These are phyloP conservation scores for Dactylellina cionopaga DNA, from an alignment of 2,329 filamentous ascomycete species.

Conservation along the genomic window DNA sequence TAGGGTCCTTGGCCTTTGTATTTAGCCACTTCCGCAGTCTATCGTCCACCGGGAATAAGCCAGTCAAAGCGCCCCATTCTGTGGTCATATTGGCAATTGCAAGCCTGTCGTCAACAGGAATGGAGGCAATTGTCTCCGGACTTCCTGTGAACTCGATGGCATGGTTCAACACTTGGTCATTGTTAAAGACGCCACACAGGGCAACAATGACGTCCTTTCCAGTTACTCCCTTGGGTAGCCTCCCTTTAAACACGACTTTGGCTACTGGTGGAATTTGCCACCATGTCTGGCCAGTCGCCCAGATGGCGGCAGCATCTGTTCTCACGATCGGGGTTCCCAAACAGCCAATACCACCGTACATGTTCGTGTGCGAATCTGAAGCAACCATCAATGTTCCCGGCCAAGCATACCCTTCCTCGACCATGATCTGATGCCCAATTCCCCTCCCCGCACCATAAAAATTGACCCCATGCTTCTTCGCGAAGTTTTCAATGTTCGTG, in stretches of 20 bases:
- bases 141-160: slow-evolving; percentile 86
- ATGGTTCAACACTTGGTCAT: slow-evolving; percentile 90
- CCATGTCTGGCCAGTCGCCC: slow-evolving; percentile 85
- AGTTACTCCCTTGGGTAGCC: slow-evolving; percentile 80
- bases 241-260: slow-evolving; percentile 79
- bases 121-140: slow-evolving; percentile 76
- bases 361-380: slow-evolving; percentile 79
- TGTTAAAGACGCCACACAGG: slow-evolving; percentile 84
- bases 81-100: slow-evolving; percentile 84
- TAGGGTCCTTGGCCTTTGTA: slow-evolving; percentile 72
- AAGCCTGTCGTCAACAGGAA: slow-evolving; percentile 77
- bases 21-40: slow-evolving; percentile 78
- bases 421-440: slow-evolving; percentile 92
- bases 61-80: slow-evolving; percentile 79
- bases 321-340: slow-evolving; percentile 84
- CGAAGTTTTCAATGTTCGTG: slow-evolving; percentile 81
- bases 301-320: slow-evolving; percentile 87
- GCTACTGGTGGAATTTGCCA: slow-evolving; percentile 88
- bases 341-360: slow-evolving; percentile 82
- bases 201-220: slow-evolving; percentile 96
- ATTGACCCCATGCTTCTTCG: slow-evolving; percentile 76
- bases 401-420: slow-evolving; percentile 86
- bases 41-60: slow-evolving; percentile 82
- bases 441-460: slow-evolving; percentile 81
- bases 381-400: slow-evolving; percentile 85